Percentiles rank a stretch among this genome's conserved stretches.
These are phyloP conservation scores for Candolleomyces aberdarensis DNA, from an alignment of 768 basidiomycete genomes.

Conservation along the genomic window DNA sequence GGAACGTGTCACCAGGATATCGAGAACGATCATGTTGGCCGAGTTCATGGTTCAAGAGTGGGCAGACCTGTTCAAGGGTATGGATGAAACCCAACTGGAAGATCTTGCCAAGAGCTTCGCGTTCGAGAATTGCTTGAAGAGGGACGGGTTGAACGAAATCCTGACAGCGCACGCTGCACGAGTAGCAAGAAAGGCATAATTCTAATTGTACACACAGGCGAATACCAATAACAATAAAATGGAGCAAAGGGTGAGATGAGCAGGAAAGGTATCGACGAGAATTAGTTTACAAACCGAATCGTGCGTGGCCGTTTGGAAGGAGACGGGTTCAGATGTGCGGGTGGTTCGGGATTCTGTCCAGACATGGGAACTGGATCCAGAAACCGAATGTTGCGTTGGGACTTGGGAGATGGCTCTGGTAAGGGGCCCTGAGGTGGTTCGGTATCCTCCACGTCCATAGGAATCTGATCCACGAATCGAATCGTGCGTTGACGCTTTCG, in stretches of 20 bases:
- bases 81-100: slow-evolving; percentile 60
- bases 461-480: too few relatives aligned
- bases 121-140: slow-evolving; percentile 65
- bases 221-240: neutral
- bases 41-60: slow-evolving; percentile 73
- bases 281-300: neutral
- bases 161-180: slow-evolving; percentile 20
- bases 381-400: too few relatives aligned
- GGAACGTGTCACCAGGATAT: slow-evolving; percentile 56
- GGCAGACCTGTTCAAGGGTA: slow-evolving; percentile 64
- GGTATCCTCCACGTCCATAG: too few relatives aligned
- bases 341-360: neutral
- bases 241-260: neutral
- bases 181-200: neutral
- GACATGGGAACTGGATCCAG: too few relatives aligned
- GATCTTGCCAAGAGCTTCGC: slow-evolving; percentile 70
- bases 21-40: slow-evolving; percentile 66
- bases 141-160: slow-evolving; percentile 63
- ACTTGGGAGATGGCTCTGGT: too few relatives aligned
- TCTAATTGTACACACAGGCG: neutral
- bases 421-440: too few relatives aligned
- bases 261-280: neutral
- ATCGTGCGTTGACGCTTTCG: too few relatives aligned
- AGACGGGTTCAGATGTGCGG: neutral
- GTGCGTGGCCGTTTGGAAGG: neutral